These are phyloP conservation scores for Fusarium vanettenii DNA, from an alignment of 2,329 filamentous ascomycete genomes.

Conservation along the genomic window DNA sequence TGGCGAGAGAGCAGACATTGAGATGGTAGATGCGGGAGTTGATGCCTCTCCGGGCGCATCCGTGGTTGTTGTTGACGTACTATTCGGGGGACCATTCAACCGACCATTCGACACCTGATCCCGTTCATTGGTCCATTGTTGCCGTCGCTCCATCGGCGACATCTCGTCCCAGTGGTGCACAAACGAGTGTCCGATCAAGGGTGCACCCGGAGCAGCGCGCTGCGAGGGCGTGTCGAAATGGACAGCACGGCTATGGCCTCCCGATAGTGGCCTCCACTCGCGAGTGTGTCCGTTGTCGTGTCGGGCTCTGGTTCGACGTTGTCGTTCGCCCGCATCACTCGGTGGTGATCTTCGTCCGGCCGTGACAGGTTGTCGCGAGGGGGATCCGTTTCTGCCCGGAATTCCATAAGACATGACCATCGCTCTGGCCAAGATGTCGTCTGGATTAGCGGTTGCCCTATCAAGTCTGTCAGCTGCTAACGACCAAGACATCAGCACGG, in stretches of 20 bases:
- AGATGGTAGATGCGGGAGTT: not conserved
- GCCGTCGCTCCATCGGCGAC: slow-evolving; percentile 6
- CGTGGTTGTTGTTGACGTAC: not conserved
- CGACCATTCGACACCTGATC: not conserved
- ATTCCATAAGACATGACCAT: slow-evolving; percentile 23
- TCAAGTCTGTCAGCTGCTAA: slow-evolving; percentile 18
- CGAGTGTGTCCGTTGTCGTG: slow-evolving; percentile 30
- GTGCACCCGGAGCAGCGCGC: slow-evolving; percentile 1
- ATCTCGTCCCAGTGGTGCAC: slow-evolving; percentile 18
- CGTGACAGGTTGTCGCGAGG: slow-evolving; percentile 21
- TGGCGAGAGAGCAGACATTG: slow-evolving; percentile 21
- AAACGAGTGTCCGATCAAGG: slow-evolving; percentile 2
- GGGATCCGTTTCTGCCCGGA: slow-evolving; percentile 22
- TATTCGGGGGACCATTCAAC: not conserved
- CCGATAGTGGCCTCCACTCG: not conserved
- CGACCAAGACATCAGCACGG: not conserved
- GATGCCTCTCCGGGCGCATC: not conserved
- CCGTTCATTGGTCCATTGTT: slow-evolving; percentile 6
- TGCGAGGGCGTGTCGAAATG: slow-evolving; percentile 3
- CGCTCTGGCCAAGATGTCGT: slow-evolving; percentile 37
- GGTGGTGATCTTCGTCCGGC: slow-evolving; percentile 44
- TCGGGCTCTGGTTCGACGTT: slow-evolving; percentile 46
- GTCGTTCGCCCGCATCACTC: slow-evolving; percentile 42
- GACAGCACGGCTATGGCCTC: slow-evolving; percentile 6
- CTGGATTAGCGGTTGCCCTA: slow-evolving; percentile 25